These are phyloP conservation scores for Breynia disticha DNA, from an alignment of 441 rosid species.

Conservation along the genomic window DNA sequence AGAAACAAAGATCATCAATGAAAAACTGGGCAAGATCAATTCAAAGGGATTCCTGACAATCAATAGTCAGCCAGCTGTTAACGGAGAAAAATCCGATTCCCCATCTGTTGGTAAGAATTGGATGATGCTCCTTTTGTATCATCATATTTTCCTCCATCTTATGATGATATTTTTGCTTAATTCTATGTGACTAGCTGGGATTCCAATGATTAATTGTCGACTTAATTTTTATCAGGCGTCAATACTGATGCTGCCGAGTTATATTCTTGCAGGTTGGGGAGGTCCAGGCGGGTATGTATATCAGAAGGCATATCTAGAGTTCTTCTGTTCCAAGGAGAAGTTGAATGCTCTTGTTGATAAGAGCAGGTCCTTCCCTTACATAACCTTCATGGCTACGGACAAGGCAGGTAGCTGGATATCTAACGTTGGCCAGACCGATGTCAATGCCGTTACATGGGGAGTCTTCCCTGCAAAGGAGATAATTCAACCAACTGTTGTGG, in stretches of 20 bases:
- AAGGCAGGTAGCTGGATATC: conserved; percentile 51
- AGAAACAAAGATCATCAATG: conserved; percentile 85
- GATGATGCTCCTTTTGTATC: neutral
- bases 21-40: conserved; percentile 74
- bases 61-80: conserved; percentile 95
- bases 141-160: neutral
- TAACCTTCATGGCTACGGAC: conserved; percentile 68
- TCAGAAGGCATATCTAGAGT: conserved; percentile 92
- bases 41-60: conserved; percentile 82
- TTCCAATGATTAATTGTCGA: neutral
- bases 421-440: conserved; percentile 35
- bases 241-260: neutral
- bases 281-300: conserved; percentile 89
- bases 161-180: neutral
- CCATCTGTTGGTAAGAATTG: conserved; percentile 57
- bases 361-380: conserved; percentile 45
- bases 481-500: conserved; percentile 88
- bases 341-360: conserved; percentile 50
- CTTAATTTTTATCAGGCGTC: neutral
- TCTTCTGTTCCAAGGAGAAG: conserved; percentile 80
- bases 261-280: conserved; percentile 75
- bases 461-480: conserved; percentile 87
- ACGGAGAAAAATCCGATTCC: conserved; percentile 73
- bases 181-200: too few species aligned
- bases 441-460: conserved; percentile 97